A percentile compares a stretch with the other conserved stretches of the same genome.
Conservation (phyloP, 176 grass and related monocot species). For the Ananas comosus region DNA sequence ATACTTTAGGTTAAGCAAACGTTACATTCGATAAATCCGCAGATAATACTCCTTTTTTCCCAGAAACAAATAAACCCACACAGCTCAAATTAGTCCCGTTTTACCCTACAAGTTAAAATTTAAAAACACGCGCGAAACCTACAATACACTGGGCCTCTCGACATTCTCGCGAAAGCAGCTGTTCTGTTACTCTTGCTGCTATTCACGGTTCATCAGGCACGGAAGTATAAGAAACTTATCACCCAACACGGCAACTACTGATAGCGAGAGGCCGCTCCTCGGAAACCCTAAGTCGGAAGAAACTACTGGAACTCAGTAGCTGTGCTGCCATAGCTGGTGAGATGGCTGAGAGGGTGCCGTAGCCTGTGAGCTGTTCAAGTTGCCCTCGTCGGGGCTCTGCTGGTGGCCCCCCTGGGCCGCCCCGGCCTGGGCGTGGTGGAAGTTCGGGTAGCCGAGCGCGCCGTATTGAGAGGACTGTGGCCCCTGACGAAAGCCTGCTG, state of each 20-base stretch:
- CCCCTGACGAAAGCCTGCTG: conserved; percentile 52
- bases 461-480: conserved; percentile 72
- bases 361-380: conserved; percentile 47
- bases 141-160: conserved; percentile 3
- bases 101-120: conserved; percentile 5
- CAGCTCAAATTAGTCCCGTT: not conserved
- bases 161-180: not conserved
- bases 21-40: conserved; percentile 3
- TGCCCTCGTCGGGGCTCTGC: conserved; percentile 45
- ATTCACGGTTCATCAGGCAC: not conserved
- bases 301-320: conserved; percentile 41
- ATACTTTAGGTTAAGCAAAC: not conserved
- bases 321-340: conserved; percentile 80
- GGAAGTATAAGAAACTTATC: not conserved
- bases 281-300: not conserved
- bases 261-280: not conserved
- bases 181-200: not conserved
- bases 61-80: conserved; percentile 10
- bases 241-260: not conserved
- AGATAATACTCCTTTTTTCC: not conserved
- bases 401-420: conserved; percentile 67
- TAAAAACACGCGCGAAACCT: conserved; percentile 9
- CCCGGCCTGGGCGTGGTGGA: conserved; percentile 42
- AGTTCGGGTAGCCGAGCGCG: conserved; percentile 39
- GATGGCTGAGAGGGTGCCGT: conserved; percentile 7